These are phyloP conservation scores for Maudiozyma serrabonitensis DNA, from an alignment of 805 yeast species.

Conservation along the genomic window DNA sequence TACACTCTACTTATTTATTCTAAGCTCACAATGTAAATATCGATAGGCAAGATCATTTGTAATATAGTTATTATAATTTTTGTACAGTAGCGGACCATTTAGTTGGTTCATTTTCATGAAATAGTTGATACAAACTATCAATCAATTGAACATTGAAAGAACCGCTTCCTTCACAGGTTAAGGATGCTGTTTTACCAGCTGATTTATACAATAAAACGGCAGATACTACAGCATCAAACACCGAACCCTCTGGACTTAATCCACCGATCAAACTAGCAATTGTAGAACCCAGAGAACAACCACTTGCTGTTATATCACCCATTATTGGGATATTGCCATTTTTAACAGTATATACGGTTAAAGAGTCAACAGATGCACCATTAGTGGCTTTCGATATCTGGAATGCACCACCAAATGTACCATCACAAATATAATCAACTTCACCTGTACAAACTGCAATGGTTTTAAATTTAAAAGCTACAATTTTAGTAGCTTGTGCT, in stretches of 20 bases:
- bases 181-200: conserved; percentile 50
- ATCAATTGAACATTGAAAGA: conserved; percentile 24
- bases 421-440: conserved; percentile 42
- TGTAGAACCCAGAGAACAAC: conserved; percentile 71
- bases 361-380: conserved; percentile 10
- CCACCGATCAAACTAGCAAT: conserved; percentile 52
- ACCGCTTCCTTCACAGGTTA: conserved; percentile 30
- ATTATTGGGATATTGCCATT: conserved; percentile 54
- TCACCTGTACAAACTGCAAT: conserved; percentile 68
- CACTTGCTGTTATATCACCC: conserved; percentile 70
- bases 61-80: neutral
- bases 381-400: conserved; percentile 12
- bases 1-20: neutral
- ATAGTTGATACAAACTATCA: conserved; percentile 23
- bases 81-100: conserved; percentile 18
- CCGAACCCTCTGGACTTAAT: conserved; percentile 23
- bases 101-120: conserved; percentile 16
- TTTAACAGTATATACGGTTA: conserved; percentile 29
- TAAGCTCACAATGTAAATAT: neutral
- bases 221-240: conserved; percentile 39
- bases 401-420: conserved; percentile 25
- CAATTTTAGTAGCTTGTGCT: conserved; percentile 35
- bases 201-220: conserved; percentile 52
- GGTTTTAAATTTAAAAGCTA: conserved; percentile 43
- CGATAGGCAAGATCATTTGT: too few species aligned